phyloP scores from a whole-genome alignment of 768 basidiomycete species.

The Mrakia gelida region DNA sequence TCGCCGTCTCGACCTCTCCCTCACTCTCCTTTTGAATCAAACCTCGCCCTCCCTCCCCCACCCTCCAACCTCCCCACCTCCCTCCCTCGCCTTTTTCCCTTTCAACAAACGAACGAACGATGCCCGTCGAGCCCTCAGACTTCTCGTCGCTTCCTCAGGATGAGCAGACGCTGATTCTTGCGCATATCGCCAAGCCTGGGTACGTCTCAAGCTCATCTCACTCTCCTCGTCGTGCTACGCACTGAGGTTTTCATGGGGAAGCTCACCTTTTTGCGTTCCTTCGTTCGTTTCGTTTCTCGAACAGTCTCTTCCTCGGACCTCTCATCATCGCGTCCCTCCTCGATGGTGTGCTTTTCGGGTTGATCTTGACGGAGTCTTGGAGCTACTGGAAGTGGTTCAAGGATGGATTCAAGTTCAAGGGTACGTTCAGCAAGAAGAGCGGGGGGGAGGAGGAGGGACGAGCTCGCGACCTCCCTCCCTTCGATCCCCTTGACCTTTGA shows the following conservation, averaged over 20 bases:
- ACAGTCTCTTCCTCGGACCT: too few species aligned
- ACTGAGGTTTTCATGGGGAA: too few species aligned
- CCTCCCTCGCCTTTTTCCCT: background rate
- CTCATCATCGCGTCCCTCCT: background rate
- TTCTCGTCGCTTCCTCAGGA: background rate
- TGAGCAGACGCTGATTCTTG: background rate
- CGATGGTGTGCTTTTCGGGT: background rate
- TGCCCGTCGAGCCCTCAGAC: background rate
- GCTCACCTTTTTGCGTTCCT: background rate
- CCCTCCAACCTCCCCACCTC: background rate
- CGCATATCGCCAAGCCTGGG: background rate
- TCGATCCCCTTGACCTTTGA: background rate
- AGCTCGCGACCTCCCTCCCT: background rate
- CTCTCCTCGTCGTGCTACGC: too few species aligned
- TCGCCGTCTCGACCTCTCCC: too few species aligned
- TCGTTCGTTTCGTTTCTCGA: background rate
- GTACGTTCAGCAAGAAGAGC: background rate
- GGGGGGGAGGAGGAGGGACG: background rate
- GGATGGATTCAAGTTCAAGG: constrained; percentile 4
- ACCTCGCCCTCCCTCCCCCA: too few species aligned
- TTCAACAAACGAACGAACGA: background rate
- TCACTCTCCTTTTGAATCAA: background rate
- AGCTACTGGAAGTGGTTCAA: background rate
- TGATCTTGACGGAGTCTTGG: background rate
- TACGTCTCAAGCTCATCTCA: background rate